Percentiles rank a stretch among this genome's conserved stretches.
Conservation (phyloP, 768 basidiomycete genomes). For the Saitozyma podzolica region DNA sequence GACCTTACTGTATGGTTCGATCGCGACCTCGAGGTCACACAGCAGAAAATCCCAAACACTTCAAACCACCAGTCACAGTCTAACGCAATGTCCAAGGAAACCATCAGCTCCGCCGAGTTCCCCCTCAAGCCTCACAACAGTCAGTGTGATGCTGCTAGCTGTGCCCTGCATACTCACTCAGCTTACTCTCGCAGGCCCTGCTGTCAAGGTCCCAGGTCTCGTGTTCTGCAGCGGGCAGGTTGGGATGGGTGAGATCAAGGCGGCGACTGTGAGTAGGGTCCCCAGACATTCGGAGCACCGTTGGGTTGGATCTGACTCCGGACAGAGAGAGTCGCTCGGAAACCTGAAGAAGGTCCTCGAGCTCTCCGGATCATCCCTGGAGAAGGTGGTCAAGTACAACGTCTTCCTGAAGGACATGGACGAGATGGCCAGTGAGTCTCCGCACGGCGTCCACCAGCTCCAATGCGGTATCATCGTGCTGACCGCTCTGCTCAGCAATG, state of each 20-base stretch:
- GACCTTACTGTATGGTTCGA: background rate
- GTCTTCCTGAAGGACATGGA: conserved; percentile 17
- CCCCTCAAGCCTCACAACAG: conserved; percentile 45
- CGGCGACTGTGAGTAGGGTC: conserved; percentile 35
- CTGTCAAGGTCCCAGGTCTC: conserved; percentile 42
- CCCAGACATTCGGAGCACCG: background rate
- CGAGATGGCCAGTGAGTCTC: conserved; percentile 1
- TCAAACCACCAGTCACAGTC: background rate
- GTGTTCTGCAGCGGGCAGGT: conserved; percentile 43
- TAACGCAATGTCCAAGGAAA: conserved; percentile 29
- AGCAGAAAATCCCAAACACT: background rate
- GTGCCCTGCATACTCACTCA: background rate
- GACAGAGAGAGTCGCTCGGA: conserved; percentile 12
- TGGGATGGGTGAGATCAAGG: conserved; percentile 35
- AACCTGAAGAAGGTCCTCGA: conserved; percentile 40
- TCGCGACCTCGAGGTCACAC: background rate
- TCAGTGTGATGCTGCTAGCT: conserved; percentile 6
- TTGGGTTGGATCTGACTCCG: background rate
- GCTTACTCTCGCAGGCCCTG: conserved; percentile 21
- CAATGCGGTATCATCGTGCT: too few relatives aligned
- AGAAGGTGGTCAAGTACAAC: conserved; percentile 27
- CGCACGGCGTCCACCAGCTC: too few relatives aligned
- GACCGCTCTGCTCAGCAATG: conserved; percentile 3
- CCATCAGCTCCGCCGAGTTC: conserved; percentile 38
- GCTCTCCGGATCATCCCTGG: conserved; percentile 34